These are phyloP conservation scores for Pythium angustatum DNA, from an alignment of 352 stramenopile genomes.

Conservation along the genomic window DNA sequence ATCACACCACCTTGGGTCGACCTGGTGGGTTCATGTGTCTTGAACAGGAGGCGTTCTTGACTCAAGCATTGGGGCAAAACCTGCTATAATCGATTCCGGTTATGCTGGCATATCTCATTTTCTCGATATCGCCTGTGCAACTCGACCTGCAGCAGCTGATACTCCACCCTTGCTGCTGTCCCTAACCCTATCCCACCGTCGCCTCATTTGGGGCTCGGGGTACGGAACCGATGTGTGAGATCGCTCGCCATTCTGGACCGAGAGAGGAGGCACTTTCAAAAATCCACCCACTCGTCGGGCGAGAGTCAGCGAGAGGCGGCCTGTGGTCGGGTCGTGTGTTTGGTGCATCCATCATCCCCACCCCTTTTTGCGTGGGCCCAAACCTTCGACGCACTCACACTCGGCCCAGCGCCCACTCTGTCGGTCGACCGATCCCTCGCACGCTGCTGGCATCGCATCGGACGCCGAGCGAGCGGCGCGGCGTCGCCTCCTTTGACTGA, in stretches of 20 bases:
- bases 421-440: conserved; percentile 5
- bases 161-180: not conserved
- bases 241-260: conserved; percentile 2
- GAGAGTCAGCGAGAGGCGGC: conserved; percentile 28
- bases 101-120: not conserved
- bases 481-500: not conserved
- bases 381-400: no score
- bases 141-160: conserved; percentile 8
- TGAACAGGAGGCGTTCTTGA: not conserved
- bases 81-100: not conserved
- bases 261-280: not conserved
- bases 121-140: not conserved
- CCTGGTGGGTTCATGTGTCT: conserved; percentile 1
- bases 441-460: not conserved
- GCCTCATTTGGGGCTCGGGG: conserved; percentile 9
- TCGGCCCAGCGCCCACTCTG: not conserved
- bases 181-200: conserved; percentile 4
- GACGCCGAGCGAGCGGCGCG: no score
- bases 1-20: not conserved
- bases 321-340: not conserved
- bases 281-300: conserved; percentile 5
- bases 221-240: not conserved
- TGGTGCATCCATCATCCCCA: conserved; percentile 3
- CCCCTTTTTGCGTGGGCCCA: not conserved
- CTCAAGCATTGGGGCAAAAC: not conserved